Conservation (phyloP, 2,329 filamentous ascomycete species). For the Teratosphaeria viscida region DNA sequence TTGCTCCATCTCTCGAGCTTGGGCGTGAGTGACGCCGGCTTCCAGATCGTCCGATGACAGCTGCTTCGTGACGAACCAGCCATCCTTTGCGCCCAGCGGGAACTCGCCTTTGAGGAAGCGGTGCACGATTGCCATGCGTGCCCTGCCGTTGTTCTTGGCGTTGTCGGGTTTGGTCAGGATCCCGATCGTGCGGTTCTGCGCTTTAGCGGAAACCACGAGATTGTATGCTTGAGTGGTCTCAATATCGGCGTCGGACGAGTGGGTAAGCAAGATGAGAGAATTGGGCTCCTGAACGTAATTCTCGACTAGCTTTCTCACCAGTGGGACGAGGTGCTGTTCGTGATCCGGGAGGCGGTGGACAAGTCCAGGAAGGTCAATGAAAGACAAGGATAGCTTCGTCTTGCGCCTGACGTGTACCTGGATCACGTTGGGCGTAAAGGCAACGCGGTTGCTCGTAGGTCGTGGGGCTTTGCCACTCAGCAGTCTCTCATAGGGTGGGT, state of each 20-base stretch:
- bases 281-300: conserved; percentile 60
- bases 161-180: conserved; percentile 81
- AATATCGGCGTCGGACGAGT: conserved; percentile 62
- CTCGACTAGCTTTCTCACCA: conserved; percentile 58
- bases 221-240: conserved; percentile 63
- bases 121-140: conserved; percentile 3
- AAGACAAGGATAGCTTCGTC: conserved; percentile 61
- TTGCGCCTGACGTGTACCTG: conserved; percentile 65
- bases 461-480: conserved; percentile 3
- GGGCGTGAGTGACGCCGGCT: conserved; percentile 30
- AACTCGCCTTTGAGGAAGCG: conserved; percentile 44
- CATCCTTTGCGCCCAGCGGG: conserved; percentile 46
- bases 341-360: conserved; percentile 59
- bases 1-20: conserved; percentile 40
- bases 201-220: conserved; percentile 39
- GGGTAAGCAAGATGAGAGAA: conserved; percentile 61
- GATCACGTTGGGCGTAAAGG: conserved; percentile 76
- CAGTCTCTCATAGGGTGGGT: conserved; percentile 38
- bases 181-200: conserved; percentile 34
- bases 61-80: conserved; percentile 68
- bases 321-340: conserved; percentile 57
- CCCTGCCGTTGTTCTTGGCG: conserved; percentile 36
- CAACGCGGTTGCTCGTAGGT: conserved; percentile 35
- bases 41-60: conserved; percentile 34
- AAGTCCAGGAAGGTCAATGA: conserved; percentile 77